A percentile compares a stretch with the other conserved stretches of the same genome.
Conservation (phyloP, 352 stramenopile species). For the Globisporangium orthogonon region DNA sequence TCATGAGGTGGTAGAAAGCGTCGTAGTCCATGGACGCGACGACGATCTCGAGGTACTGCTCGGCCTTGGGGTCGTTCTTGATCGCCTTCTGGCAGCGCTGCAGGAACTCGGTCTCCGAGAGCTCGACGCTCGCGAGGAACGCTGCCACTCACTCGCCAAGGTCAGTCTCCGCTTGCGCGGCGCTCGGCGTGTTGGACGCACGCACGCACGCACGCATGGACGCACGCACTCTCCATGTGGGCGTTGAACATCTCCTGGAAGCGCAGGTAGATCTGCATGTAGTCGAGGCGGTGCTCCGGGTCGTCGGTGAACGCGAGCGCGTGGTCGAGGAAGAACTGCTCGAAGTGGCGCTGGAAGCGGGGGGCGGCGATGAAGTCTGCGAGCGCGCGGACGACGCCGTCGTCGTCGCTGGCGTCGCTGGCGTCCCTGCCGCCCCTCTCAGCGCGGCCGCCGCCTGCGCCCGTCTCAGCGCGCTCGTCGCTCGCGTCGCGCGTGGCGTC, state of each 20-base stretch:
- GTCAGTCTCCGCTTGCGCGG: neutral
- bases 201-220: no score
- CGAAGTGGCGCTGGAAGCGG: conserved; percentile 58
- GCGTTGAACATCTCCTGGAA: conserved; percentile 75
- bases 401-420: conserved; percentile 9
- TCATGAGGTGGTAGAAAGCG: conserved; percentile 69
- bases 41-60: conserved; percentile 71
- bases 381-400: conserved; percentile 44
- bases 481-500: no score
- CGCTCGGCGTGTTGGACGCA: no score
- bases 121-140: conserved; percentile 38
- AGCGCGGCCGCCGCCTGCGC: no score
- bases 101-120: conserved; percentile 58
- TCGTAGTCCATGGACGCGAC: conserved; percentile 77
- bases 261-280: conserved; percentile 63
- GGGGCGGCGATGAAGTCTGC: conserved; percentile 57
- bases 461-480: no score
- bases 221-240: conserved; percentile 37
- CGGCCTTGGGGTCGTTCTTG: conserved; percentile 45
- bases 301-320: conserved; percentile 59
- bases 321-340: conserved; percentile 72
- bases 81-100: conserved; percentile 45
- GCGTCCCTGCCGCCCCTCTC: neutral
- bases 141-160: conserved; percentile 13
- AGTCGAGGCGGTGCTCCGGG: conserved; percentile 59